Base-by-base conservation (phyloP, 805 yeast species). In the Kodamaea restingae region DNA sequence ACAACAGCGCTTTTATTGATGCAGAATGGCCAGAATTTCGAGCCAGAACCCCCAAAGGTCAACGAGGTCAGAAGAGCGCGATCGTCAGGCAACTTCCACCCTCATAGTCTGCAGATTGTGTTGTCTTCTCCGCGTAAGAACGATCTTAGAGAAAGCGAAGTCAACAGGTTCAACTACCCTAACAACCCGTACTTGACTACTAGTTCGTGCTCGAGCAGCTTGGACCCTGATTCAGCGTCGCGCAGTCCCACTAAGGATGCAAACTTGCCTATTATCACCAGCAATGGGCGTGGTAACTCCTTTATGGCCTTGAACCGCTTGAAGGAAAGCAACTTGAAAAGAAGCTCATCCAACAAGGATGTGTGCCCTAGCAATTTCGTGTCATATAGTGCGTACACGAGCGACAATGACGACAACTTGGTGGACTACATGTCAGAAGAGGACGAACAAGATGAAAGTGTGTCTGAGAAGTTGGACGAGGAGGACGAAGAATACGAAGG, bases 281-380 rank as follows among this genome's bases (percentile, higher is more conserved):
- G 47, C 2, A 43, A 50, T 10, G 56, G 49, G 4, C 41, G 56
- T n/a, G 48, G 54, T n/a, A 64, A 52, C 45, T 66, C 72, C 1
- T 61, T 51, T 35, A 56, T 67, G 39, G 72, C 71, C 1, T 54
- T 68, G 40, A 66, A 63, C 42, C 40, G 69, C 22, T 47, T 67
- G 27, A 67, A 67, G 42, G 69, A 64, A 14, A 50, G 51, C 20
- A 42, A 50, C 22, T 39, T 55, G 22, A 42, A 50, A 4, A 47
- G 51, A 14, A 52, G 58, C 1, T 47, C 30, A 17, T 51, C 35
- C n/a, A 15, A 15, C 14, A 24, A 26, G 32, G 32, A 30, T 17
- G 32, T 10, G 21, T 17, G 5, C 22, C 8, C 22, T 5, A 20
- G 22, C 22, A 6, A 18, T 12, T 18, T 32, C 5, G 18, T 29